Conservation (phyloP, 2,329 filamentous ascomycete species). For the Trichoderma sp. region DNA sequence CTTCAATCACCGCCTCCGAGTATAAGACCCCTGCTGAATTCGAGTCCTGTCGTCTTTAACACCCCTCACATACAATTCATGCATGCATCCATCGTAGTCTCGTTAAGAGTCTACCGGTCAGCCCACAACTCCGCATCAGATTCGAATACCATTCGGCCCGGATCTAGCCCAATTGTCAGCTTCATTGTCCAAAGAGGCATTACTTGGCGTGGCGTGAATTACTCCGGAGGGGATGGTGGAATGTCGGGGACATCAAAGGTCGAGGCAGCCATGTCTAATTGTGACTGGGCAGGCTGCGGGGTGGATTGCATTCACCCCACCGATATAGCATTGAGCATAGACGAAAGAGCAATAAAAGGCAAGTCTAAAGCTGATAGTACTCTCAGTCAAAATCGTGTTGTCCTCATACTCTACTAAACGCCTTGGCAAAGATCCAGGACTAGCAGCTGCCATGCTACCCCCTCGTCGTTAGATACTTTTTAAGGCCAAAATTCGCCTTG, state of each 20-base stretch:
- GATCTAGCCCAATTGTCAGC: neutral
- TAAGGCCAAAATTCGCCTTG: neutral
- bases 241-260: neutral
- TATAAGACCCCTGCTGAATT: neutral
- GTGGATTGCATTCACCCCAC: neutral
- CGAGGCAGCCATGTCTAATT: neutral
- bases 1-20: neutral
- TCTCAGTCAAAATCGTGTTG: neutral
- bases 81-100: neutral
- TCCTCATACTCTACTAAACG: neutral
- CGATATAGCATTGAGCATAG: neutral
- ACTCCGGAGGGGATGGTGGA: neutral
- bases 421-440: neutral
- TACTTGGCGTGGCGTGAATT: neutral
- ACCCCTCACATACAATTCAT: neutral
- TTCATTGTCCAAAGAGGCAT: neutral
- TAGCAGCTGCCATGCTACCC: neutral
- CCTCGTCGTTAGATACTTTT: neutral
- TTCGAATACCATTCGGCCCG: conserved; percentile 1
- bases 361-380: neutral
- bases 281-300: neutral
- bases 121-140: neutral
- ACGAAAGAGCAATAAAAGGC: neutral
- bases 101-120: neutral
- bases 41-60: neutral